Percentiles rank a stretch among this genome's conserved stretches.
phyloP scores from a whole-genome alignment of 2,329 filamentous ascomycete species.

The Claviceps sp. region DNA sequence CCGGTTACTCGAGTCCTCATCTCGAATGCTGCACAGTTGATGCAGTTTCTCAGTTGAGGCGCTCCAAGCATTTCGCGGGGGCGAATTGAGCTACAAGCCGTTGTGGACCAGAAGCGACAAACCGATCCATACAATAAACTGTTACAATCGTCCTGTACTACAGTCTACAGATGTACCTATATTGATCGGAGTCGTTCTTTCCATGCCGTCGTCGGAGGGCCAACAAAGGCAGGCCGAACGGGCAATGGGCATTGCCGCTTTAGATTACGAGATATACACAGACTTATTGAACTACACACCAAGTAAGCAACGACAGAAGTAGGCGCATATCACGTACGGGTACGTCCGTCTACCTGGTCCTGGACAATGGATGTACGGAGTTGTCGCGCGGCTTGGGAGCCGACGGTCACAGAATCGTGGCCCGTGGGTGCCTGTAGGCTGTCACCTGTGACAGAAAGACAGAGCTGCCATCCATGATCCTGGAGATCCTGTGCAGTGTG shows the following conservation, averaged over 20 bases:
- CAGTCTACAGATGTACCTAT: no score
- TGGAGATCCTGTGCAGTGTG: no score
- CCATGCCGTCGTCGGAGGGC: background rate
- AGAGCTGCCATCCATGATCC: no score
- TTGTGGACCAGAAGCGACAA: background rate
- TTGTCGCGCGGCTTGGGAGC: background rate
- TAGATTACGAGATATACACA: background rate
- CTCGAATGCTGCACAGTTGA: conserved; percentile 3
- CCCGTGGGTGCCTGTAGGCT: background rate
- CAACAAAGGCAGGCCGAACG: background rate
- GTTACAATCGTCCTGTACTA: no score
- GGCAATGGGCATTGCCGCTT: background rate
- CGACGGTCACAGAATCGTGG: background rate
- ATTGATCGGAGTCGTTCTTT: background rate
- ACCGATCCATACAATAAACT: background rate
- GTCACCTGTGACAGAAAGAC: no score
- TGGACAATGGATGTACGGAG: background rate
- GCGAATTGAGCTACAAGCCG: background rate
- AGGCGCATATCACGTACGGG: background rate
- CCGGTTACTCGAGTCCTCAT: conserved; percentile 2
- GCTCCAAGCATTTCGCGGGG: background rate
- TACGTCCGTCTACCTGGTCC: background rate
- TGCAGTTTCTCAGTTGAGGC: conserved; percentile 5
- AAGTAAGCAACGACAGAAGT: no score
- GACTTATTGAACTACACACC: no score